Base-by-base conservation (phyloP, 208 protist species). In the Wallacemonas collosoma region DNA sequence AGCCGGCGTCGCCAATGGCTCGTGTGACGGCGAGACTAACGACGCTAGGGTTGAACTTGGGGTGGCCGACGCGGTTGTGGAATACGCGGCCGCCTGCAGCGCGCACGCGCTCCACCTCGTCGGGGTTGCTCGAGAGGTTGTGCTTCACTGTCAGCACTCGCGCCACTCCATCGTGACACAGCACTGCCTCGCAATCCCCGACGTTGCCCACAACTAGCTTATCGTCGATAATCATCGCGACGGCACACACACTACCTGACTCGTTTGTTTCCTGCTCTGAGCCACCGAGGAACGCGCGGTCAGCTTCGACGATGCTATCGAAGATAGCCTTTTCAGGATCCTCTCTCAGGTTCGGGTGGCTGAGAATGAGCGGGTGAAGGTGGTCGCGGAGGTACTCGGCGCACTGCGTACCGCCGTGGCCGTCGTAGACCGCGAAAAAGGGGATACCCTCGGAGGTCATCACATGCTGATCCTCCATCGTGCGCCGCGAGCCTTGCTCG, bases 1-100 rank as follows among this genome's bases (percentile, higher is more conserved):
- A 98, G 35, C 80, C 86, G 40, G 95, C 95, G 80, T 99, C 97
- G n/a, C 97, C 97, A 68, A 99, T 94, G 17, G 96, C 95, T 43
- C 97, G 88, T 1, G 90, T 97, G 40, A 99, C 86, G 44, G 92
- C 95, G 12, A 99, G 82, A 76, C 87, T 97, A 44, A 93, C 79
- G 7, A 97, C 84, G 38, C 84, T 86, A 35, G 93, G 93, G 68
- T 95, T 97, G 71, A 95, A 95, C 48, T 90, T 91, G 26, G 93
- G 93, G 56, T 98, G 96, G 36, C 97, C 97, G 9, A 98, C 96
- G 53, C 97, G 90, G 62, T 96, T 93, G 77, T 94, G 86, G 55
- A 95, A 88, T 9, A 98, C 94, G 50, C 88, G 95, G 1, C 93
- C 94, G 8, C 94, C 95, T 15, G 91, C 90, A 8, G 66, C 81